Conservation (phyloP, 2,329 filamentous ascomycete species). For the Talaromyces verruculosus region DNA sequence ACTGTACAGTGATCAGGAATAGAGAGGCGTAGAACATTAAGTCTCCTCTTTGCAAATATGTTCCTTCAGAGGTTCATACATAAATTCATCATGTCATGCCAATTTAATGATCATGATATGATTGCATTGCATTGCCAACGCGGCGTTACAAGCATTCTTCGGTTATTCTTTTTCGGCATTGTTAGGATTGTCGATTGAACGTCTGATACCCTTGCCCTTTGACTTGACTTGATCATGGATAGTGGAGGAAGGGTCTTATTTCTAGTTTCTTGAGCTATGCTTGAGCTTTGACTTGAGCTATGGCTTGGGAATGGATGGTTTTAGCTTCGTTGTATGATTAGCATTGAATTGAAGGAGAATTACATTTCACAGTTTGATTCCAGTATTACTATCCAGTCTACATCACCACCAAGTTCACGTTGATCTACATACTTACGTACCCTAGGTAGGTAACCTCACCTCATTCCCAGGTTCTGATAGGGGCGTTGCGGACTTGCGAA, state of each 20-base stretch:
- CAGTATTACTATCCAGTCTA: neutral
- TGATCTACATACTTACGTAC: no score
- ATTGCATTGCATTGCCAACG: neutral
- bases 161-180: neutral
- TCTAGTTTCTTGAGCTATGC: neutral
- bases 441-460: no score
- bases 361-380: neutral
- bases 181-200: neutral
- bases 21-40: constrained; percentile 8
- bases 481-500: no score
- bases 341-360: neutral
- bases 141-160: neutral
- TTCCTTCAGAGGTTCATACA: neutral
- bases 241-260: neutral
- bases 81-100: neutral
- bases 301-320: neutral
- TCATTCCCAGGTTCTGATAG: no score
- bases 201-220: neutral
- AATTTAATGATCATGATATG: neutral
- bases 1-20: constrained; percentile 5
- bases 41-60: neutral
- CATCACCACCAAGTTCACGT: neutral
- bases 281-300: neutral
- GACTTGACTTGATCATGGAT: neutral
- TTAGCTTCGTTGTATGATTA: neutral